Percentiles rank a stretch among this genome's conserved stretches.
These are phyloP conservation scores for Fusarium sp. DNA, from an alignment of 2,329 filamentous ascomycete species.

Conservation along the genomic window DNA sequence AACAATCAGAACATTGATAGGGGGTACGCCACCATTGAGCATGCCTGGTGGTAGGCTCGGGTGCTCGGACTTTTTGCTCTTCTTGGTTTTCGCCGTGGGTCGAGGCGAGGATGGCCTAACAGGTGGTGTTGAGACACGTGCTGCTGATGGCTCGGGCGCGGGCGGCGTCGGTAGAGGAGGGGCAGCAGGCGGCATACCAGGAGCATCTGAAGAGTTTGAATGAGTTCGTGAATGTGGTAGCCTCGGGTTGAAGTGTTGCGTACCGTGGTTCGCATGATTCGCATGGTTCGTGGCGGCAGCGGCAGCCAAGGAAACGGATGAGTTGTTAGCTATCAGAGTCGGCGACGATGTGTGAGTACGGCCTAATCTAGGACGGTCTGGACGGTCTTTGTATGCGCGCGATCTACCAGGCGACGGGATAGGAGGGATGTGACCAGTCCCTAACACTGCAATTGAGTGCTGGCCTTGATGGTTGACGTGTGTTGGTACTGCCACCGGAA, in stretches of 20 bases:
- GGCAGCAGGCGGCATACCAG: conserved; percentile 59
- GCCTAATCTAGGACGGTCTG: conserved; percentile 69
- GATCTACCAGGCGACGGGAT: conserved; percentile 82
- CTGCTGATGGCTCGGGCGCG: conserved; percentile 58
- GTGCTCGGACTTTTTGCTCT: conserved; percentile 64
- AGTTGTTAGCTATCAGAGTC: conserved; percentile 68
- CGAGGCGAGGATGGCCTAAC: conserved; percentile 63
- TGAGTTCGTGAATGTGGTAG: conserved; percentile 67
- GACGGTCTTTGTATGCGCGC: conserved; percentile 67
- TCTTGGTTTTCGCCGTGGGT: conserved; percentile 59
- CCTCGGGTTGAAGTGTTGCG: conserved; percentile 53
- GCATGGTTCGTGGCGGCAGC: conserved; percentile 51
- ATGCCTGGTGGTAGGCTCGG: conserved; percentile 69
- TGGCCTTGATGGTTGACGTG: conserved; percentile 51
- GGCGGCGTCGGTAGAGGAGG: conserved; percentile 65
- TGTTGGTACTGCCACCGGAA: conserved; percentile 55
- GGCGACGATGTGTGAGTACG: conserved; percentile 86
- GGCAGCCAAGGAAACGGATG: conserved; percentile 52
- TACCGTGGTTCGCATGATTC: conserved; percentile 47
- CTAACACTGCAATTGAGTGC: conserved; percentile 83
- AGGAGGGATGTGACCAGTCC: conserved; percentile 81
- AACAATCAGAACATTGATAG: conserved; percentile 97
- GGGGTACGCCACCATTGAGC: conserved; percentile 86
- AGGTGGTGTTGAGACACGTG: conserved; percentile 66
- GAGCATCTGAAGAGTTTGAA: conserved; percentile 68